Evolutionary conservation across 208 protist species (phyloP).

Genomic region (Porcisia hertigi): DNA sequence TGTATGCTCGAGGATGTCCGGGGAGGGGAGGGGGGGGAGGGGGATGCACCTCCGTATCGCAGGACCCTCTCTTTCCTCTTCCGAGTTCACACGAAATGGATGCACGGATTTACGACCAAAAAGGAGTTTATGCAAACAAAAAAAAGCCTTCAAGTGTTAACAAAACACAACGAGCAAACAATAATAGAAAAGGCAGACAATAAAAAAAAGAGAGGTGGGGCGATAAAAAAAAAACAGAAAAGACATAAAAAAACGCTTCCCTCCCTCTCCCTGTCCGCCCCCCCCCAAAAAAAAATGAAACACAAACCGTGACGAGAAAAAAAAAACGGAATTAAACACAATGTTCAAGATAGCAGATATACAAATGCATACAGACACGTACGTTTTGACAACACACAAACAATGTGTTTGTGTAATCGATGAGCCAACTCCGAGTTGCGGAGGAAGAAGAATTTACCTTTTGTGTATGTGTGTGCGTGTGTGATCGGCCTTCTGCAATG

Average conservation of each 20-base stretch:
- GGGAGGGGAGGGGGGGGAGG: background rate
- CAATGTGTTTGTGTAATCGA: background rate
- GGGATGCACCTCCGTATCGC: background rate
- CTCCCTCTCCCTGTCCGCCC: background rate
- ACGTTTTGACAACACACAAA: background rate
- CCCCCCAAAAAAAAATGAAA: background rate
- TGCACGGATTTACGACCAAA: background rate
- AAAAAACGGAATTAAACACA: constrained; percentile 8
- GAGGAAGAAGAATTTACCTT: background rate
- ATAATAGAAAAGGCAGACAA: background rate
- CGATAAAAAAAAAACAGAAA: constrained; percentile 7
- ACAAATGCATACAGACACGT: too few species aligned
- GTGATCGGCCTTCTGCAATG: too few species aligned
- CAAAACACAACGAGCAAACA: background rate
- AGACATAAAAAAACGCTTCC: constrained; percentile 5
- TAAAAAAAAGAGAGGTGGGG: background rate
- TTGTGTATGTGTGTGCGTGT: background rate
- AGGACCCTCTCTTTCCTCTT: background rate
- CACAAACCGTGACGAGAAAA: constrained; percentile 11
- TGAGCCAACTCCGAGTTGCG: background rate
- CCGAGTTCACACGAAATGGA: background rate
- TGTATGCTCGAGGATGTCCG: background rate
- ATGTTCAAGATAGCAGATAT: background rate
- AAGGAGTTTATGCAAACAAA: background rate
- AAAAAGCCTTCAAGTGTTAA: background rate